Evolutionary conservation across 345 rosid species (phyloP), one percentile per base, ranked within the genome.

Genomic region (Odontarrhena argentea): DNA sequence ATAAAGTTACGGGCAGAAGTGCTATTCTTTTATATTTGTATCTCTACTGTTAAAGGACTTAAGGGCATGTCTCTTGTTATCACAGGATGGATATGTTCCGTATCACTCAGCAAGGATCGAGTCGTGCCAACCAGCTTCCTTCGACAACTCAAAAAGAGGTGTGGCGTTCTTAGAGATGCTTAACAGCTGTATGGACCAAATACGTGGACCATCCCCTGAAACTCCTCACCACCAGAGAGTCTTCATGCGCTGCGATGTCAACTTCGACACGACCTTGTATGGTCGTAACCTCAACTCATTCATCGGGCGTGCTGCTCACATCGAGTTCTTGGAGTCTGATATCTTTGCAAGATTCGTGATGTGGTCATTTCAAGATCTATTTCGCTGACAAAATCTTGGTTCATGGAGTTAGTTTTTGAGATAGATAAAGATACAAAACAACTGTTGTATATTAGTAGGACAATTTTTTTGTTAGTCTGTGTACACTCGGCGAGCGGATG

Each of bases 31-130:
- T n/a, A 11, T 45, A 6, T 42, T 42, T 3, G 8, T 3, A 7
- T 13, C 2, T 36, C 18, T 28, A 28, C 37, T 6, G 15, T 8
- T 9, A 35, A 34, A 32, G n/a, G 42, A 54, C 38, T 35, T 44
- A 66, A 13, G 55, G 34, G 18, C 47, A 44, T 55, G 55, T 49
- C 42, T 67, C 22, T 7, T 55, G 37, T n/a, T 8, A 56, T 49
- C 13, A 3, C 81, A 94, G 99, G 99, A 95, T 67, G 97, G 97
- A 28, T 95, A 95, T 77, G 93, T 95, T 76, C 99, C 99, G 2
- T 89, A 95, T 77, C 97, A 95, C 77, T 95, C 97, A 2, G 96
- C 99, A 1, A 74, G 97, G 78, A 86, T 95, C 8, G 96, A 95
- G 77, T 72, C 86, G 50, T 89, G 96, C 77, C 87, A 77, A 41